Evolutionary conservation across 2,329 filamentous ascomycete species (phyloP), one percentile per base, ranked within the genome.

Genomic region (Sclerotinia minor): DNA sequence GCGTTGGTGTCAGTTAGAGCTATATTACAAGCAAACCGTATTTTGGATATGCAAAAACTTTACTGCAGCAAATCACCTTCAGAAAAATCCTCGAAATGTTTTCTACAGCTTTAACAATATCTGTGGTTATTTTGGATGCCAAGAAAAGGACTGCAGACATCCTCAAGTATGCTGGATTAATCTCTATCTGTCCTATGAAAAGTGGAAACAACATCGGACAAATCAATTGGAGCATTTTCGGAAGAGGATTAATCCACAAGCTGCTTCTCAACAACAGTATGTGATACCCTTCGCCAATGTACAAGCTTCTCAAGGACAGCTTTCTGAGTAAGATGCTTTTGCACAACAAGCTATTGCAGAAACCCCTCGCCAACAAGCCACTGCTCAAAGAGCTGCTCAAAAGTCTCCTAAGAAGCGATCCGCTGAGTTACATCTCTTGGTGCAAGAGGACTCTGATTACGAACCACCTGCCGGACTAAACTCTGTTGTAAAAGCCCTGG

Each of bases 111-210:
- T 38, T 2, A 26, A 63, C 19, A 63, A 63, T 24, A 50, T 63
- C 45, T 63, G 59, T 26, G 47, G 45, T 35, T 50, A 49, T 24
- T 63, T 50, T 17, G 8, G n/a, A 24, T 63, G 59, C 15, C 32
- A 50, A 32, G 32, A 2, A 24, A 2, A 32, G 2, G 19, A 24
- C 3, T 63, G 59, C 32, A 13, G 24, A 24, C 45, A 63, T 63
- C 1, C n/a, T 50, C 45, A 2, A 38, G 29, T 35, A 35, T 15
- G 24, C 9, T 45, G 29, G 6, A 13, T 13, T n/a, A 11, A 15
- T n/a, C 21, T 55, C 1, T 0, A 55, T 35, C 7, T 3, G 4
- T 35, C 21, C 5, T 38, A 55, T 13, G 2, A 17, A 21, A 4
- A 11, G 5, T 38, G 47, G n/a, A n/a, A 63, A 17, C 8, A 63